Evolutionary conservation across 192 early-diverging fungal species (phyloP).

Genomic region (Coemansia sp.): DNA sequence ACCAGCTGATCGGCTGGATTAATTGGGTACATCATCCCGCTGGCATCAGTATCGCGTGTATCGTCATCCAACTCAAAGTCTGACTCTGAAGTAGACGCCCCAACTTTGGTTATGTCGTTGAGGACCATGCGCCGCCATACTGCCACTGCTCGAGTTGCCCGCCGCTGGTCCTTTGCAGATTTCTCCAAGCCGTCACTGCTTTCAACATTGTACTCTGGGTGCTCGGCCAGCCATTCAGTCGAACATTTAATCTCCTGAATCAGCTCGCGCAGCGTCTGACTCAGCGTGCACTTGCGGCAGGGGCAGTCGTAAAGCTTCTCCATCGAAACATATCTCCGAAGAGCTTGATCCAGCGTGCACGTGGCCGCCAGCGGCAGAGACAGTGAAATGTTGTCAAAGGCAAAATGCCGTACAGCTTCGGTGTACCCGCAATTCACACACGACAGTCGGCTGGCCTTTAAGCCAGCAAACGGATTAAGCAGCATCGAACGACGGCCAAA

Average conservation of each 20-base stretch:
- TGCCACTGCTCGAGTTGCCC: constrained; percentile 25
- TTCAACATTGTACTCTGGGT: constrained; percentile 28
- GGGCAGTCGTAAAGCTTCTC: constrained; percentile 44
- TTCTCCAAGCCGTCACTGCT: background rate
- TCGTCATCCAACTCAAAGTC: constrained; percentile 25
- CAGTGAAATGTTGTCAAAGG: constrained; percentile 80
- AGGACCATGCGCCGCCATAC: constrained; percentile 42
- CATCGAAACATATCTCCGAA: constrained; percentile 43
- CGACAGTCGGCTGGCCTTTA: constrained; percentile 71
- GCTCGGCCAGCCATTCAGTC: constrained; percentile 29
- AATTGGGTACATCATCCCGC: constrained; percentile 26
- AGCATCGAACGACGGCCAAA: constrained; percentile 49
- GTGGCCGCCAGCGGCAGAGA: constrained; percentile 57
- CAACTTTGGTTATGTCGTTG: constrained; percentile 3
- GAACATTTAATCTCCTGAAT: constrained; percentile 34
- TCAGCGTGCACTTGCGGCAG: constrained; percentile 53
- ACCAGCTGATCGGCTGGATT: constrained; percentile 38
- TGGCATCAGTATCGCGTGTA: background rate
- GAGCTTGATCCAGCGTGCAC: constrained; percentile 42
- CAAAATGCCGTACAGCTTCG: constrained; percentile 72
- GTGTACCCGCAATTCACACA: constrained; percentile 81
- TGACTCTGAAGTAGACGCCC: constrained; percentile 16
- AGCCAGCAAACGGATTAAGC: constrained; percentile 71
- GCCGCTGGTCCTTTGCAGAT: constrained; percentile 9
- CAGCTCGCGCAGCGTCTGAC: constrained; percentile 45